Evolutionary conservation across 768 basidiomycete species (phyloP), one percentile per base, ranked within the genome.

Genomic region (Ramaria sp.): DNA sequence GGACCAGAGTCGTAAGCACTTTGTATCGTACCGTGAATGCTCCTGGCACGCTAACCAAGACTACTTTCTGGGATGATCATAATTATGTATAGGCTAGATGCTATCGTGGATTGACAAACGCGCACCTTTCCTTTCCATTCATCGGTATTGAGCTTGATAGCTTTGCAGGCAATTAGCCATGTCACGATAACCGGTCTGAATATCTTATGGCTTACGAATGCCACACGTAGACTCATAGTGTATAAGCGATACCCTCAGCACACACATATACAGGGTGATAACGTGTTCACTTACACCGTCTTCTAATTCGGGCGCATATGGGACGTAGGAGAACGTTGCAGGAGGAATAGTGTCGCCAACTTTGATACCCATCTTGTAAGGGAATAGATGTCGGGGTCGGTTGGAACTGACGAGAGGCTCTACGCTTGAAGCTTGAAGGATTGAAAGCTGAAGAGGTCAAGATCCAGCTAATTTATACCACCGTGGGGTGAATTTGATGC

Each of bases 41-140:
- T 47, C 88, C 88, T 17, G 88, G 88, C 34, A 89, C 86, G 57
- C 85, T 74, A 67, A 91, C 77, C 53, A 90, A 65, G 38, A 90
- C 84, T 52, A 91, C 85, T 67, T 85, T 87, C 75, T 54, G 33
- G 3, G 48, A 22, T 27, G 5, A 27, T 27, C 27, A 27, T 27
- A 27, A 2, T 27, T 27, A 27, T 2, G 27, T 27, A 27, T 27
- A 27, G 27, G 27, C 27, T 5, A 27, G 27, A 27, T 27, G 27
- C 27, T 27, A 60, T 30, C 58, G 63, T 43, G n/a, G 42, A 13
- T 2, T 17, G n/a, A 7, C 1, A 63, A 61, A 27, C 11, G n/a
- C 53, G 24, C n/a, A 54, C 53, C 53, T 91, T 91, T 65, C 82
- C 83, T 68, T 83, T 84, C 85, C 85, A 89, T 48, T 78, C 74